These are phyloP conservation scores for Claviceps sp. DNA, from an alignment of 2,329 filamentous ascomycete genomes.

Conservation along the genomic window DNA sequence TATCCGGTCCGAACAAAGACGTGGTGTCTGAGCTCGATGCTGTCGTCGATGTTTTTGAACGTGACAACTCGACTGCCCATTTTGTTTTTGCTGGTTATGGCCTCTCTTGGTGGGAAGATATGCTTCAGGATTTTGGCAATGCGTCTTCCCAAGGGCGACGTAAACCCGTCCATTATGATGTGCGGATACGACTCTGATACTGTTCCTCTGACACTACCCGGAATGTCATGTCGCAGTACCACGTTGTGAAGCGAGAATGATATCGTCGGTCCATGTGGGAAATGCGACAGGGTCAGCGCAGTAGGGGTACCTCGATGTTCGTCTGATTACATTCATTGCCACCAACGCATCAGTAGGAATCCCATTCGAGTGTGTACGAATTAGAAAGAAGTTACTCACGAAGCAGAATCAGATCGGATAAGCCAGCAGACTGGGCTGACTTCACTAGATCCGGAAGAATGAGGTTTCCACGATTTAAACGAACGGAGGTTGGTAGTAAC, in stretches of 20 bases:
- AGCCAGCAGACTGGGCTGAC: slow-evolving; percentile 65
- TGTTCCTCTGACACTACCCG: slow-evolving; percentile 72
- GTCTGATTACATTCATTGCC: slow-evolving; percentile 3
- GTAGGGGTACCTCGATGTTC: slow-evolving; percentile 90
- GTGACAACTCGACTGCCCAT: slow-evolving; percentile 81
- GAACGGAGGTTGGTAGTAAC: slow-evolving; percentile 70
- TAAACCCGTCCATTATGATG: slow-evolving; percentile 90
- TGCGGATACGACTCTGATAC: slow-evolving; percentile 90
- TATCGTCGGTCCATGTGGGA: slow-evolving; percentile 68
- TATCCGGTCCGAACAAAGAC: slow-evolving; percentile 92
- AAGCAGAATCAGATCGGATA: slow-evolving; percentile 74
- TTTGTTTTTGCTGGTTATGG: slow-evolving; percentile 55
- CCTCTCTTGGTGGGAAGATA: slow-evolving; percentile 79
- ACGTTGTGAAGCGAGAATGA: slow-evolving; percentile 90
- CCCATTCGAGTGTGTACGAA: not conserved
- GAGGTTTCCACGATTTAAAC: slow-evolving; percentile 82
- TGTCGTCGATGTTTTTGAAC: slow-evolving; percentile 87
- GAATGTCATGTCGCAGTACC: slow-evolving; percentile 82
- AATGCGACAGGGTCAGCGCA: slow-evolving; percentile 73
- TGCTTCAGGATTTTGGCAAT: slow-evolving; percentile 89
- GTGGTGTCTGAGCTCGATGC: slow-evolving; percentile 69
- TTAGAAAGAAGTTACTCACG: slow-evolving; percentile 18
- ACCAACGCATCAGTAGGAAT: too few species aligned
- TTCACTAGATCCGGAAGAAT: slow-evolving; percentile 74
- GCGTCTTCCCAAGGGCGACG: slow-evolving; percentile 62